Evolutionary conservation across 1,139 yeast species (phyloP).

Genomic region (Taiozyma onychis): DNA sequence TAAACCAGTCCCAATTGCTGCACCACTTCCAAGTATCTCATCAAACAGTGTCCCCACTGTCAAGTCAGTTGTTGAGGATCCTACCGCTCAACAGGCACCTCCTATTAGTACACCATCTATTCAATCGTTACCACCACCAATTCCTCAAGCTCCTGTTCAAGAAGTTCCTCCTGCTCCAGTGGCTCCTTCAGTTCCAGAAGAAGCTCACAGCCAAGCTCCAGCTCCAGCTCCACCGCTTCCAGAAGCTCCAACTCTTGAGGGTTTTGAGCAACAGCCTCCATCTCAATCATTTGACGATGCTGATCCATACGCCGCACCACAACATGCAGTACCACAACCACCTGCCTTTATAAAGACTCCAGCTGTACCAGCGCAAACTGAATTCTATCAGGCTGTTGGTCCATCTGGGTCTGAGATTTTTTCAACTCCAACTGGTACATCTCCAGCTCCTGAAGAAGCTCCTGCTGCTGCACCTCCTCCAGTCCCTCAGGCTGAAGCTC

Average conservation of each 20-base stretch:
- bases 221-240: slow-evolving; percentile 20
- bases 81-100: not conserved
- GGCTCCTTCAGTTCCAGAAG: slow-evolving; percentile 20
- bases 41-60: not conserved
- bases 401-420: not conserved
- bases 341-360: slow-evolving; percentile 8
- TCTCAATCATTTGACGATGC: not conserved
- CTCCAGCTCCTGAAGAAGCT: not conserved
- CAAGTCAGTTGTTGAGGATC: not conserved
- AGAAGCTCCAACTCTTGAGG: slow-evolving; percentile 8
- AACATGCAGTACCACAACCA: slow-evolving; percentile 3
- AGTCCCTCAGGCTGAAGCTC: slow-evolving; percentile 1
- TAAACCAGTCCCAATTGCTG: slow-evolving; percentile 21
- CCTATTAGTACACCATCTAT: slow-evolving; percentile 22
- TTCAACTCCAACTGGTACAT: not conserved
- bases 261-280: slow-evolving; percentile 12
- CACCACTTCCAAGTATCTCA: slow-evolving; percentile 18
- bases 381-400: not conserved
- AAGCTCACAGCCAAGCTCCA: not conserved
- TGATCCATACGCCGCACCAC: slow-evolving; percentile 7
- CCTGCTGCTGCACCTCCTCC: slow-evolving; percentile 1
- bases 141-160: slow-evolving; percentile 5
- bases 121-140: slow-evolving; percentile 20
- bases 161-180: not conserved
- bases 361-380: not conserved